Base-by-base conservation (phyloP, 148 eudicot species). In the Camellia granthamiana region DNA sequence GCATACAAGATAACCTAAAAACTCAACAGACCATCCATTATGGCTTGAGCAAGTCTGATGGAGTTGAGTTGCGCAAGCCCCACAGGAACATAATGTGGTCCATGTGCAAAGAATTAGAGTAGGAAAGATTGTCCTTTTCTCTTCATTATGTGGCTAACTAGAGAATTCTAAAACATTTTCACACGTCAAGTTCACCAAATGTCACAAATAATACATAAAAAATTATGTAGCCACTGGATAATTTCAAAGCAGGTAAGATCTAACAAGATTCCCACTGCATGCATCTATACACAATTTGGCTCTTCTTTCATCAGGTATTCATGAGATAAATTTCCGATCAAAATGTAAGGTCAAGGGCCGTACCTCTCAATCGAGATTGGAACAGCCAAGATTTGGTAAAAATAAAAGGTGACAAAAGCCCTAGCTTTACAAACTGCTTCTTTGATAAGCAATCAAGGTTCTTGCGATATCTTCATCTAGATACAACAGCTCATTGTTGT, bases 401-500 rank as follows among this genome's bases (percentile, higher is more conserved):
- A 67, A 23, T 0, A 38, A 41, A 67, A 56, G n/a, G 77, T 1
- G 1, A 55, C 11, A 1, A 30, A 61, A 44, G 54, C 52, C 64
- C 8, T 41, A 4, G 49, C 52, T 43, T 69, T 43, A 62, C 30
- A 46, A 75, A 5, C 82, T 79, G 55, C 62, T 16, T 14, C 75
- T 58, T 77, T 60, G 69, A 68, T 69, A 16, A 46, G 58, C 56
- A 21, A 18, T 19, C 56, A 6, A 23, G 51, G 61, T 42, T 62
- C 44, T 59, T 42, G 71, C 58, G 42, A 46, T 43, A 30, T 47
- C 67, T 9, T 63, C 67, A 42, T 63, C 75, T 38, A 63, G 80
- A 71, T 18, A 70, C 67, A 69, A 41, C 43, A 54, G 65, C 55
- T 77, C 73, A 77, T 59, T 62, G 66, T 42, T 77, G 73, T 21